Evolutionary conservation across 164 flowering plant species (phyloP), one percentile per base, ranked within the genome.

Genomic region (Annona squamosa): DNA sequence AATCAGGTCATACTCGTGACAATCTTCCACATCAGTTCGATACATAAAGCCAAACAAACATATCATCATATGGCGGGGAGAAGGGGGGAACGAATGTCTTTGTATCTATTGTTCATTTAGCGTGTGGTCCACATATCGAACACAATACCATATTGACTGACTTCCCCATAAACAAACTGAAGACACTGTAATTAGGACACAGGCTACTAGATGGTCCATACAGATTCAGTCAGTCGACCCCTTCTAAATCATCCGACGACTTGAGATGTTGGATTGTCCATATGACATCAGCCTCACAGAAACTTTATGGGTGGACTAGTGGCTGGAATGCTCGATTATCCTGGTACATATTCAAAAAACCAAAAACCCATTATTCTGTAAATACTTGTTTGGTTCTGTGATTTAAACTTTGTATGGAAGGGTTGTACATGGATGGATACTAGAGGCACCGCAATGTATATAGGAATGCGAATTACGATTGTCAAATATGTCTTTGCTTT

Each of bases 1-100:
- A 72, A 79, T 88, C 71, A 84, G 89, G 77, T 89, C 91, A 16
- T 85, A 81, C 78, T 84, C 86, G 2, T 85, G 65, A 78, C 62
- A 2, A 52, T 17, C 41, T 47, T 65, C 45, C 37, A 26, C 37
- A 26, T 26, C 37, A 26, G 37, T 26, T 56, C 61, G 7, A 63
- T 18, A 72, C 63, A 72, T 63, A 62, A 26, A 72, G 16, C 18
- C 37, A 26, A 26, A 26, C 37, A 26, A 0, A 1, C 37, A 26
- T 26, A 26, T 26, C 1, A 26, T 26, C 13, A 67, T 3, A 67
- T 67, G 46, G 44, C 5, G 44, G 16, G 4, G 71, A 70, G 72
- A 57, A 26, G 37, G 37, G 37, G 37, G 37, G 37, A 26, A 26
- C 37, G 37, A 26, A 26, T 26, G 37, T 26, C 37, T 26, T 26